These are phyloP conservation scores for Populus simonii DNA, from an alignment of 345 rosid species.

Conservation along the genomic window DNA sequence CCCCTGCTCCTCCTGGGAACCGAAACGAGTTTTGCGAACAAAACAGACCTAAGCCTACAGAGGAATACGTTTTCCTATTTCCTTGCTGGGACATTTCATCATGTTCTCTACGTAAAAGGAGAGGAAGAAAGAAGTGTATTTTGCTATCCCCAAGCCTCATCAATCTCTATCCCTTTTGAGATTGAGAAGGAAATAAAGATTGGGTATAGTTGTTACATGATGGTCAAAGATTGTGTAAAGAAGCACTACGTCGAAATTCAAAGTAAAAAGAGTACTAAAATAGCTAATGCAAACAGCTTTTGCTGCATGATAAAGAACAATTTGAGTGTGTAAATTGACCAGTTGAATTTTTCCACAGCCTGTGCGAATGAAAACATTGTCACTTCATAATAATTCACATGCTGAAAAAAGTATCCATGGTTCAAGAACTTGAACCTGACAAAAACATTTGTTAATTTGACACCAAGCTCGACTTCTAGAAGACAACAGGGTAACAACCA, in stretches of 20 bases:
- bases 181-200: neutral
- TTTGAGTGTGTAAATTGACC: neutral
- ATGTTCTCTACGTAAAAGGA: neutral
- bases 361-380: neutral
- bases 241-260: neutral
- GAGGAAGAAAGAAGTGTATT: neutral
- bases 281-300: neutral
- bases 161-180: neutral
- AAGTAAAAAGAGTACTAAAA: neutral
- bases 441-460: neutral
- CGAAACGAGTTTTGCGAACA: too few species aligned
- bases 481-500: neutral
- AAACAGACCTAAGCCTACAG: too few species aligned
- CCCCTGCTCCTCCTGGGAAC: too few species aligned
- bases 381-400: neutral
- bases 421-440: neutral
- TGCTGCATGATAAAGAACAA: neutral
- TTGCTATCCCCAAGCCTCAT: neutral
- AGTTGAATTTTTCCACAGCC: neutral
- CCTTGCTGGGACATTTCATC: neutral
- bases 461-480: neutral
- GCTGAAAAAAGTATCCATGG: neutral
- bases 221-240: neutral
- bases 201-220: neutral
- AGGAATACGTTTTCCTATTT: neutral